Evolutionary conservation across 78 protist genomes (phyloP).

Genomic region (Trichosphaerium sp.): DNA sequence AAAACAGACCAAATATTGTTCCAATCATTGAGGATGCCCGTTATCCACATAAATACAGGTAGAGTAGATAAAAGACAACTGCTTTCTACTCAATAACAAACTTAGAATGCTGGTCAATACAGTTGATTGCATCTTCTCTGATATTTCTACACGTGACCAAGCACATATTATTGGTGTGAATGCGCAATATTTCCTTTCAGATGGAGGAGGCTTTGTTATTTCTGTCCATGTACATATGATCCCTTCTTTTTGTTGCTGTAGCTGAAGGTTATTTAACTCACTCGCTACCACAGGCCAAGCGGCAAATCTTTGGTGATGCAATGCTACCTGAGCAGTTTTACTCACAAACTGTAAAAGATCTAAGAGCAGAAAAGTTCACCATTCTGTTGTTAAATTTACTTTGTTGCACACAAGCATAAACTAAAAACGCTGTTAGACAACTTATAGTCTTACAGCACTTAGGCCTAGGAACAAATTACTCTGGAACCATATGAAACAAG

Average conservation of each 20-base stretch:
- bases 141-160: conserved; percentile 99
- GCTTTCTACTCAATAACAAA: not conserved
- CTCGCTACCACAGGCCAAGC: conserved; percentile 95
- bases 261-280: conserved; percentile 55
- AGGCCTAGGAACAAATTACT: conserved; percentile 90
- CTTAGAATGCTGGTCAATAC: conserved; percentile 94
- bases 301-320: too few relatives aligned
- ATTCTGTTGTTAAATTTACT: too few relatives aligned
- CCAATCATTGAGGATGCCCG: conserved; percentile 99
- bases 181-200: conserved; percentile 97
- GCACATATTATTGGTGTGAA: conserved; percentile 96
- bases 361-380: conserved; percentile 67
- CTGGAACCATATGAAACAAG: conserved; percentile 99
- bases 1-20: conserved; percentile 95
- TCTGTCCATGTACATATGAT: conserved; percentile 96
- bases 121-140: conserved; percentile 98
- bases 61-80: too few relatives aligned
- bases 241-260: not conserved
- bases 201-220: conserved; percentile 94
- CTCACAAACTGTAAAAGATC: conserved; percentile 79
- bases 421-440: too few relatives aligned
- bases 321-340: conserved; percentile 93
- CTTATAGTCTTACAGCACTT: too few relatives aligned
- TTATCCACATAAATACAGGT: conserved; percentile 83
- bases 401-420: too few relatives aligned